Evolutionary conservation across 2,329 filamentous ascomycete genomes (phyloP).

Genomic region (Grosmannia penicillata): DNA sequence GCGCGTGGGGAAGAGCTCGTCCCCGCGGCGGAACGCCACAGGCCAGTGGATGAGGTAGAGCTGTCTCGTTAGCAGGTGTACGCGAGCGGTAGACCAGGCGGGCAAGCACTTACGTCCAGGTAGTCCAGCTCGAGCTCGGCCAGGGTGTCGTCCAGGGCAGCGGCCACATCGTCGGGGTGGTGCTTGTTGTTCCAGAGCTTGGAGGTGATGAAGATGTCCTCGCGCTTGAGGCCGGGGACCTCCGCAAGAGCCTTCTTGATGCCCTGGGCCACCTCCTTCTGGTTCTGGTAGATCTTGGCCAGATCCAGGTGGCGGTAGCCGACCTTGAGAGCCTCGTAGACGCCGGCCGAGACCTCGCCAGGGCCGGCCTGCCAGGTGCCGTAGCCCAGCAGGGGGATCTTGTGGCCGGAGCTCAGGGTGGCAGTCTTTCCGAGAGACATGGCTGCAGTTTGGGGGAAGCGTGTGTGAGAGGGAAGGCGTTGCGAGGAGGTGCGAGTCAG

Average conservation of each 20-base stretch:
- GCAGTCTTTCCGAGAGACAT: slow-evolving; percentile 45
- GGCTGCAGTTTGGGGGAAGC: too few species aligned
- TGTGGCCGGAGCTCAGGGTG: slow-evolving; percentile 47
- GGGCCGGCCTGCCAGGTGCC: slow-evolving; percentile 25
- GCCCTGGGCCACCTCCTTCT: slow-evolving; percentile 40
- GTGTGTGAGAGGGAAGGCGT: too few species aligned
- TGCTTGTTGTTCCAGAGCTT: slow-evolving; percentile 55
- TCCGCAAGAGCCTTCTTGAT: slow-evolving; percentile 29
- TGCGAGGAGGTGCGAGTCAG: too few species aligned
- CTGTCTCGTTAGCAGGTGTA: slow-evolving; percentile 16
- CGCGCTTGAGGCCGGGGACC: slow-evolving; percentile 35
- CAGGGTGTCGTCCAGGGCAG: slow-evolving; percentile 39
- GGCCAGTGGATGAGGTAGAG: slow-evolving; percentile 54
- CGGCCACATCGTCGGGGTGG: slow-evolving; percentile 42
- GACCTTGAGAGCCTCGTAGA: slow-evolving; percentile 49
- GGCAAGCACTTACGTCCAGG: slow-evolving; percentile 27
- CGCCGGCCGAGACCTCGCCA: slow-evolving; percentile 22
- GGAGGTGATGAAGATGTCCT: slow-evolving; percentile 48
- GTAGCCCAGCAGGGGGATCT: slow-evolving; percentile 24
- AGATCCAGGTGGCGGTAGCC: slow-evolving; percentile 50
- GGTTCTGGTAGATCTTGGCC: slow-evolving; percentile 32
- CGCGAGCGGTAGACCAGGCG: too few species aligned
- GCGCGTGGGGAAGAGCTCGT: neutral
- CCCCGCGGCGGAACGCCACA: slow-evolving; percentile 21
- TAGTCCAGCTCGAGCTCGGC: slow-evolving; percentile 41